Evolutionary conservation across 83 land plant genomes (phyloP), one percentile per base, ranked within the genome.

Genomic region (Picea engelmannii): DNA sequence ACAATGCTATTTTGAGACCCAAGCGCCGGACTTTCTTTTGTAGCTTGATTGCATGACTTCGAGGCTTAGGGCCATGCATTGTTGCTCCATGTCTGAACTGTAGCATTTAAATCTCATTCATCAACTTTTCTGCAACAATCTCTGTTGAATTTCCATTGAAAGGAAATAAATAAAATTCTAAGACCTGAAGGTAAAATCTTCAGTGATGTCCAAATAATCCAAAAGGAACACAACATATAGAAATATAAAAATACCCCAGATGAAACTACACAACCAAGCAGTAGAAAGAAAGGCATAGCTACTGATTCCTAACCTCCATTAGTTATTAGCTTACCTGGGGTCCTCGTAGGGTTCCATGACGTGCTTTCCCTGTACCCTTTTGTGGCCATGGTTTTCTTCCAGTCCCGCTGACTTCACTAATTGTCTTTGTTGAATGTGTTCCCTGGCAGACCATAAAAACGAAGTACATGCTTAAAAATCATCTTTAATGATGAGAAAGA

Each of bases 361-460:
- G 90, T 81, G 99, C 98, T 82, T 89, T 78, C 52, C 99, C 99
- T 66, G 94, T 92, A 20, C 98, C 97, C 83, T 97, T 97, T 79
- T 97, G 99, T 23, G 65, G 76, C 78, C 84, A 90, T 42, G 98
- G 98, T 87, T 97, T 97, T 86, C 78, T 97, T 4, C 98, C 98
- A 65, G 99, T 95, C 38, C 99, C 99, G 74, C 98, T 95, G 23
- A 97, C 99, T 88, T 95, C 97, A 84, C 90, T 88, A n/a, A 92
- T 90, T 58, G 97, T 94, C 88, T 94, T 97, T 12, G 98, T 97
- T 79, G 98, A 94, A 82, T 96, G 98, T 60, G 94, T 97, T 55
- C 99, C 99, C 99, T 97, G 86, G n/a, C 18, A 47, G 79, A 27
- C 78, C 62, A 83, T n/a, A 44, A 23, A 21, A 71, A 76, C 17